Percentiles rank a stretch among this genome's conserved stretches.
Evolutionary conservation across 306 rosid genomes (phyloP).

Genomic region (Sophora flavescens): DNA sequence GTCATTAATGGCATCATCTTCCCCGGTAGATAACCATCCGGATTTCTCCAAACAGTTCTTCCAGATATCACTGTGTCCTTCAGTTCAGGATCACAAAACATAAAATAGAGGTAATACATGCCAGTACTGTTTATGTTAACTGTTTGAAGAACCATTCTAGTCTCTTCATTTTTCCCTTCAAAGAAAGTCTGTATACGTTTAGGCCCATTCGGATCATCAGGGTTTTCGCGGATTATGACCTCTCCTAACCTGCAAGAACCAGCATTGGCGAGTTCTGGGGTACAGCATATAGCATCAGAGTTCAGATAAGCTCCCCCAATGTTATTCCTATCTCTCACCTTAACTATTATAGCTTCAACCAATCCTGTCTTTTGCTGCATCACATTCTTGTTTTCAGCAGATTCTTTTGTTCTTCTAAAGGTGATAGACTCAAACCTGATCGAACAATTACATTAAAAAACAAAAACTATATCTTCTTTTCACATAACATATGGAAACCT

Average conservation of each 20-base stretch:
- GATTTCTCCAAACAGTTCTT: conserved; percentile 83
- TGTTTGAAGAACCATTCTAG: conserved; percentile 61
- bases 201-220: conserved; percentile 60
- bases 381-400: conserved; percentile 60
- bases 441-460: conserved; percentile 27
- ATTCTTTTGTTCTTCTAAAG: conserved; percentile 66
- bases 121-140: conserved; percentile 71
- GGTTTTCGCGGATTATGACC: conserved; percentile 68
- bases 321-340: conserved; percentile 65
- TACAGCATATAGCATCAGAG: conserved; percentile 74
- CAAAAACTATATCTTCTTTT: conserved; percentile 23
- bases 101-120: conserved; percentile 77
- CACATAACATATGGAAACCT: conserved; percentile 8
- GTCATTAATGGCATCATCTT: conserved; percentile 78
- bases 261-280: conserved; percentile 68
- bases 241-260: conserved; percentile 81
- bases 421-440: conserved; percentile 76
- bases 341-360: conserved; percentile 73
- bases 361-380: conserved; percentile 81
- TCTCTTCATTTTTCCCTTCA: conserved; percentile 67
- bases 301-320: conserved; percentile 76
- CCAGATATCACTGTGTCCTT: conserved; percentile 65
- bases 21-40: conserved; percentile 79
- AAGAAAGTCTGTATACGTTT: conserved; percentile 71
- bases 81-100: conserved; percentile 84